A percentile compares a stretch with the other conserved stretches of the same genome.
phyloP scores from a whole-genome alignment of 345 rosid genomes.

The Bruguiera gymnorhiza region DNA sequence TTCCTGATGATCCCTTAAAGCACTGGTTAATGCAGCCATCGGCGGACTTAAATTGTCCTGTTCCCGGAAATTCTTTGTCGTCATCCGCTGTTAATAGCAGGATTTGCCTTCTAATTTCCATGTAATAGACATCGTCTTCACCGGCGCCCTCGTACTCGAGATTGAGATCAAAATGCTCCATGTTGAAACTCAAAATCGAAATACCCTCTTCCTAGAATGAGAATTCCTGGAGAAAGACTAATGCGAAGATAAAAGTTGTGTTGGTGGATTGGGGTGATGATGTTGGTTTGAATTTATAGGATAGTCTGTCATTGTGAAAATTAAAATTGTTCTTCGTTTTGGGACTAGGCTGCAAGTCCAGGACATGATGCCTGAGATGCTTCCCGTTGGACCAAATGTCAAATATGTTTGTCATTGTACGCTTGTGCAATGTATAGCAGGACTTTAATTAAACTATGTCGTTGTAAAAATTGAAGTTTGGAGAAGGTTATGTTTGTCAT shows the following conservation, averaged over 20 bases:
- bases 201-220: no score
- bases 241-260: neutral
- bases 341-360: neutral
- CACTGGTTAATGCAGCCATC: neutral
- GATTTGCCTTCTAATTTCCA: neutral
- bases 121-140: neutral
- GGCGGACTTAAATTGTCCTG: neutral
- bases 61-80: slow-evolving; percentile 6
- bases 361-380: neutral
- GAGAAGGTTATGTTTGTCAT: no score
- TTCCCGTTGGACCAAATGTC: neutral
- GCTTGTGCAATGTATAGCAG: no score
- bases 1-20: neutral
- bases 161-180: neutral
- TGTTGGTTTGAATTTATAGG: neutral
- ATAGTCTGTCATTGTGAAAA: neutral
- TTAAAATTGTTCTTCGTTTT: neutral
- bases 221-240: no score
- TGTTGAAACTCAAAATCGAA: neutral
- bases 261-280: neutral
- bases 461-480: no score
- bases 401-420: neutral
- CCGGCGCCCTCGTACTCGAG: neutral
- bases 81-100: slow-evolving; percentile 12
- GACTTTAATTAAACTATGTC: no score